Percentiles rank a stretch among this genome's conserved stretches.
Evolutionary conservation across 129 eudicot genomes (phyloP).

Genomic region (Apium graveolens): DNA sequence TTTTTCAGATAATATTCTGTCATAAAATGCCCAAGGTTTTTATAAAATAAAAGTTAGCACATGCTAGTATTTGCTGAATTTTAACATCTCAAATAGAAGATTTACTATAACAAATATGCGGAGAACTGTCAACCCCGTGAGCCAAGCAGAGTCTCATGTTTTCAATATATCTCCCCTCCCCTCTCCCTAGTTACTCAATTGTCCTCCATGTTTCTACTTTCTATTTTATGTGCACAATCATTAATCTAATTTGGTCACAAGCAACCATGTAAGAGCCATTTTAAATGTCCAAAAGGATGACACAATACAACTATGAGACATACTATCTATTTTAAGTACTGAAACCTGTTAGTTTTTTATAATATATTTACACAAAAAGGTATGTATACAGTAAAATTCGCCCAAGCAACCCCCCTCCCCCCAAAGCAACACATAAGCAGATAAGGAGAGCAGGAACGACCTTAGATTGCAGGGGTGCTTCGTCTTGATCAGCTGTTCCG

Average conservation of each 20-base stretch:
- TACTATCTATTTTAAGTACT: not conserved
- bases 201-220: not conserved
- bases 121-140: not conserved
- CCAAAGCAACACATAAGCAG: not conserved
- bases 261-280: not conserved
- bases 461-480: constrained; percentile 25
- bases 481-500: constrained; percentile 24
- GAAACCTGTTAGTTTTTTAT: not conserved
- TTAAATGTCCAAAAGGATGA: not conserved
- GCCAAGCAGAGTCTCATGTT: not conserved
- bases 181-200: not conserved
- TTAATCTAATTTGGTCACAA: not conserved
- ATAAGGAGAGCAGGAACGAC: constrained; percentile 22
- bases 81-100: not conserved
- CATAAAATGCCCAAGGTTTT: not conserved
- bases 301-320: not conserved
- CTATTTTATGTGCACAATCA: not conserved
- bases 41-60: not conserved
- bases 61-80: not conserved
- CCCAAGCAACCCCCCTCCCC: not conserved
- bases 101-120: not conserved
- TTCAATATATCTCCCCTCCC: not conserved
- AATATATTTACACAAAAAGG: not conserved
- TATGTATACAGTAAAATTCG: not conserved
- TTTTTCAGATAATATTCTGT: not conserved